Evolutionary conservation across 495 filamentous ascomycete species (phyloP), one percentile per base, ranked within the genome.

Genomic region (Xylaria scruposa): DNA sequence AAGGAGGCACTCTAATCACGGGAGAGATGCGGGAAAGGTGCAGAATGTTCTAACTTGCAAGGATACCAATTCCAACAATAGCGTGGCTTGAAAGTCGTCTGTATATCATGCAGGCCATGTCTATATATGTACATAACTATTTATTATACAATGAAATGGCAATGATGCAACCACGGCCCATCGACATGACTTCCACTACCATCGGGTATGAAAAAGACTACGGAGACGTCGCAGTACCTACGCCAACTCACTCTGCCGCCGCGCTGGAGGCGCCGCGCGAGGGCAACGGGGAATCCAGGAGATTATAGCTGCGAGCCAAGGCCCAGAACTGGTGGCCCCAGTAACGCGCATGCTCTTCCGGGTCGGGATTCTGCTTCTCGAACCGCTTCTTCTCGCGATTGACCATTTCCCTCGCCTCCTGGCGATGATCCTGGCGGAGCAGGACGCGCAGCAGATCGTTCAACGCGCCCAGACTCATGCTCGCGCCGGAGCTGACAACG

Each of bases 251-350:
- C 4, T 24, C 49, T 58, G 21, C 33, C 38, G 3, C 9, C 38
- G 24, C 31, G 17, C 26, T 21, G 24, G 53, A n/a, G 1, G 59
- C 40, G 10, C 9, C 1, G 3, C 24, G 24, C 9, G n/a, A 44
- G 13, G 44, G 68, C 9, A 51, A 33, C 13, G 31, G 13, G 42
- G 69, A 58, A 47, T 77, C 74, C 38, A 84, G 47, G 68, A 86
- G 58, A 12, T 81, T 78, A 49, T 80, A 40, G 40, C 73, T 36
- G 1, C 71, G 58, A 26, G 82, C 84, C 26, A 82, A 38, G 29
- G 79, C 74, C 85, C 85, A 87, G 65, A 86, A 86, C 49, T 74
- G 67, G 56, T 86, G 83, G 53, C 65, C 76, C 83, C 83, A 85
- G 38, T 77, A 80, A 42, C 70, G 26, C 8, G 67, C 72, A 40